Evolutionary conservation across 805 yeast genomes (phyloP).

Genomic region (Lachancea nothofagi): DNA sequence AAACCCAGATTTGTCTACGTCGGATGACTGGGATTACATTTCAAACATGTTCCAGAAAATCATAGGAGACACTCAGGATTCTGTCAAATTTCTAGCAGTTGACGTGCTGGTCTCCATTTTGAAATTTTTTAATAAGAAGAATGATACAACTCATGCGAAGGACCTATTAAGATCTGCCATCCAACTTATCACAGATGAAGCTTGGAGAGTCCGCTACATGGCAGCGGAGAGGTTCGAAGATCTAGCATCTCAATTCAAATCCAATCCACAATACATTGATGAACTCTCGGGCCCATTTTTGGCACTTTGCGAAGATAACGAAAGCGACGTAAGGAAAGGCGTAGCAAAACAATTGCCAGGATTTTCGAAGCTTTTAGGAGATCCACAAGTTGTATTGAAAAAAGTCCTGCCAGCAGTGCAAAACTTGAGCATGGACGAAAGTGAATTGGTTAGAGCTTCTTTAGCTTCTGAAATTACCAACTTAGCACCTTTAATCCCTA

Average conservation of each 20-base stretch:
- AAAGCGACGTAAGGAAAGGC: conserved; percentile 95
- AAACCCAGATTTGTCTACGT: conserved; percentile 41
- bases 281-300: conserved; percentile 58
- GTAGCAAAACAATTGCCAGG: conserved; percentile 86
- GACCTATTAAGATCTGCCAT: conserved; percentile 62
- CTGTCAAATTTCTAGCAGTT: conserved; percentile 84
- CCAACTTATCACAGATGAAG: conserved; percentile 74
- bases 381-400: conserved; percentile 49
- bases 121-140: conserved; percentile 53
- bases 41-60: conserved; percentile 76
- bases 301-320: conserved; percentile 78
- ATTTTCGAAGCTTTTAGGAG: conserved; percentile 48
- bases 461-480: conserved; percentile 84
- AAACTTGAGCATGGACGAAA: conserved; percentile 80
- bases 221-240: conserved; percentile 89
- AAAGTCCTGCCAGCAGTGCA: conserved; percentile 80
- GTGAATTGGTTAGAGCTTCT: conserved; percentile 90
- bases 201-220: conserved; percentile 98
- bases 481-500: conserved; percentile 78
- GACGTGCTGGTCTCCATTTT: conserved; percentile 83
- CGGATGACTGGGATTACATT: conserved; percentile 69
- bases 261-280: conserved; percentile 47
- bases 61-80: conserved; percentile 85
- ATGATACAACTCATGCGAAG: conserved; percentile 53
- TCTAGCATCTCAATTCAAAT: conserved; percentile 60